phyloP scores from a whole-genome alignment of 1,284 basidiomycete genomes.

The Boletus semigastroideus region DNA sequence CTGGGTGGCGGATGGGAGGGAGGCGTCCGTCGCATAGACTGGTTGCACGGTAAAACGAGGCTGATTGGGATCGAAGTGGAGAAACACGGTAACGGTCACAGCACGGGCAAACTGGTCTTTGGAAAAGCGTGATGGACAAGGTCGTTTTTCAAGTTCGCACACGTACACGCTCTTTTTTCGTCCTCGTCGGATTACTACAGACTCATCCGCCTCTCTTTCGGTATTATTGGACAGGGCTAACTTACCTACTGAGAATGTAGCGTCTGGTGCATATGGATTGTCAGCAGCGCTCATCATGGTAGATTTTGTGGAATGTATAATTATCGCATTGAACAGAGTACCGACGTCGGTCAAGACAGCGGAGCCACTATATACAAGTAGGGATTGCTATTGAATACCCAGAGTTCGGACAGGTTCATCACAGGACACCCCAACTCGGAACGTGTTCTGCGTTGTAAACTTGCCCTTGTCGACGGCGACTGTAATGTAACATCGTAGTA shows the following conservation, averaged over 20 bases:
- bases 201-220: neutral
- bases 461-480: too few species aligned
- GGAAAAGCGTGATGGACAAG: constrained; percentile 36
- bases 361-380: too few species aligned
- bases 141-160: neutral
- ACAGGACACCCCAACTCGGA: too few species aligned
- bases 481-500: too few species aligned
- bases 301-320: constrained; percentile 21
- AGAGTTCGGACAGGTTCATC: too few species aligned
- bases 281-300: constrained; percentile 5
- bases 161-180: constrained; percentile 5
- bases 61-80: constrained; percentile 63
- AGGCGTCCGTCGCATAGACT: constrained; percentile 65
- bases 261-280: constrained; percentile 13
- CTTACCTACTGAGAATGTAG: constrained; percentile 1
- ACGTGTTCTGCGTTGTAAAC: too few species aligned
- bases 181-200: neutral
- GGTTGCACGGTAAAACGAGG: constrained; percentile 59
- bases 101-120: constrained; percentile 51
- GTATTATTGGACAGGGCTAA: neutral
- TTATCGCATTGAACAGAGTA: too few species aligned
- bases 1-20: constrained; percentile 67
- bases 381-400: too few species aligned
- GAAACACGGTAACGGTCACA: constrained; percentile 40
- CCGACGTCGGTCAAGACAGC: too few species aligned